phyloP scores from a whole-genome alignment of 1,284 basidiomycete genomes.

The Quambalaria eucalypti region DNA sequence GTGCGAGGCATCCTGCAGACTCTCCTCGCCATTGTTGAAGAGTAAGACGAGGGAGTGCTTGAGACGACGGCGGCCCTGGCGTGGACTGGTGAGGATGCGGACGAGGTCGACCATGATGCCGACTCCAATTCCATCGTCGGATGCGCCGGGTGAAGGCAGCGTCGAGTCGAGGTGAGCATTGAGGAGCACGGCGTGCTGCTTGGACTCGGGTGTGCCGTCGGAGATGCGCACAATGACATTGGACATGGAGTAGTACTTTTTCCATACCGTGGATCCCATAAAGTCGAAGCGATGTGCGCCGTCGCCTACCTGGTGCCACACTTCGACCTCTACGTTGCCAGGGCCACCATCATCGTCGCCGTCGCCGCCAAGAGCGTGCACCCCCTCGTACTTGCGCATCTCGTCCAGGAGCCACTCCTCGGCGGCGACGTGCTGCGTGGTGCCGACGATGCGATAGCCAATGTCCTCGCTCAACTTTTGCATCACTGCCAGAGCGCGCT shows the following conservation, averaged over 20 bases:
- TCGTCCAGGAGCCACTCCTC: slow-evolving; percentile 72
- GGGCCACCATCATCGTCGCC: slow-evolving; percentile 9
- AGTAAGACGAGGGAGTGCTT: slow-evolving; percentile 76
- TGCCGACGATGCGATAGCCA: slow-evolving; percentile 86
- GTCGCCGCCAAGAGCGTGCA: slow-evolving; percentile 18
- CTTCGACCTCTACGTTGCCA: slow-evolving; percentile 34
- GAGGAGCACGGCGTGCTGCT: slow-evolving; percentile 67
- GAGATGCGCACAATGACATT: slow-evolving; percentile 85
- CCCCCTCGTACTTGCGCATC: slow-evolving; percentile 54
- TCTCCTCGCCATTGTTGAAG: slow-evolving; percentile 88
- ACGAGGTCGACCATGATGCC: slow-evolving; percentile 76
- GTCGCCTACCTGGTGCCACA: slow-evolving; percentile 42
- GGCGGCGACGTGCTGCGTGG: slow-evolving; percentile 72
- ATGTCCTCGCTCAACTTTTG: slow-evolving; percentile 58
- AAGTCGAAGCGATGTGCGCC: slow-evolving; percentile 40
- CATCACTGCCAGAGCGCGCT: slow-evolving; percentile 35
- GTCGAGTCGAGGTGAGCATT: slow-evolving; percentile 78
- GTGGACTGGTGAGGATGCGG: slow-evolving; percentile 61
- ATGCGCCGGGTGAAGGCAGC: slow-evolving; percentile 50
- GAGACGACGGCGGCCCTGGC: slow-evolving; percentile 57
- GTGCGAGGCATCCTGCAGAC: slow-evolving; percentile 57
- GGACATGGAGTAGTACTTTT: slow-evolving; percentile 74
- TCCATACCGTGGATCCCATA: slow-evolving; percentile 63
- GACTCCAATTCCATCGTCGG: slow-evolving; percentile 67
- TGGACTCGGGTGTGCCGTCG: slow-evolving; percentile 60